Base-by-base conservation (phyloP, 179 eudicot species). In the Dionaea muscipula region DNA sequence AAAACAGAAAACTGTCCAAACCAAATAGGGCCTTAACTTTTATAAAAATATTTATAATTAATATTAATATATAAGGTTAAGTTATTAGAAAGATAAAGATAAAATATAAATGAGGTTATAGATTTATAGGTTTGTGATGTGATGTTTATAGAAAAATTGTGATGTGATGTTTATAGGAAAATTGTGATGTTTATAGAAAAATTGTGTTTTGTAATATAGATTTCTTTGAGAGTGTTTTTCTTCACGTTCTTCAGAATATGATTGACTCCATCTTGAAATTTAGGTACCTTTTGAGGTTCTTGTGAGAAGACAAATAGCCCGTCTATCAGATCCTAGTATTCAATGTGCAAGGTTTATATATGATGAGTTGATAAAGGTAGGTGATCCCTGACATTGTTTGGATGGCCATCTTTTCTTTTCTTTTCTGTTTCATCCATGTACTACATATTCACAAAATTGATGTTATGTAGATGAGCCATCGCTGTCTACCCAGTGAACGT, bases 201-300 rank as follows among this genome's bases (percentile, higher is more conserved):
- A 15, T 15, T 59, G 27, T 43, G n/a, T 43, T 22, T 16, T 52
- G 21, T 47, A 23, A 36, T 21, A 13, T 56, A 25, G 26, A 53
- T 49, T n/a, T n/a, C 16, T 35, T 20, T 16, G 15, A 38, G 43
- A 38, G 15, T 38, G 43, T 43, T 19, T 18, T 9, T 28, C 23
- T 17, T 1, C 21, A 3, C 46, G 40, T 7, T 47, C 27, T 26
- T 41, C 0, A 25, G 20, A 53, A 22, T 46, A 28, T 58, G 26
- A 31, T 38, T 53, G 23, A 26, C 51, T 16, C 44, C 13, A 38
- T 40, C n/a, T 39, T 39, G 33, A 43, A 44, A 41, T 68, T 51
- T 33, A 80, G 91, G 78, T 85, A 31, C 95, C 95, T 25, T 85
- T 85, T 76, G 91, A 80, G 72, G 82, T 78, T 67, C 87, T 85